Evolutionary conservation across 1,139 yeast genomes (phyloP).

Genomic region (Yamadazyma diddensiae): DNA sequence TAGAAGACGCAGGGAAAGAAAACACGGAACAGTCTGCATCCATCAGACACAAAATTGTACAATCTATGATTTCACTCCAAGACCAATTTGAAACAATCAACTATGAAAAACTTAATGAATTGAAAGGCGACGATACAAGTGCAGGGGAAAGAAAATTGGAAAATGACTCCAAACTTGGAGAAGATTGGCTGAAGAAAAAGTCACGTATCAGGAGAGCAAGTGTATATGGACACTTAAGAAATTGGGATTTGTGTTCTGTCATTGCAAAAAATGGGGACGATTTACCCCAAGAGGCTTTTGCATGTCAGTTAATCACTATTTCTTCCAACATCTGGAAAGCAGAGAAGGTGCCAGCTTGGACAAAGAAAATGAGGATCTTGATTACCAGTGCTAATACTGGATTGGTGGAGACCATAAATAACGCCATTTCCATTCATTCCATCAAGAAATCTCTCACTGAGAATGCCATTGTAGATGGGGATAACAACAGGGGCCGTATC

Average conservation of each 20-base stretch:
- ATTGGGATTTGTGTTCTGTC: slow-evolving; percentile 94
- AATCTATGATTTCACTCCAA: slow-evolving; percentile 86
- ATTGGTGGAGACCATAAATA: slow-evolving; percentile 90
- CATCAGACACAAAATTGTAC: slow-evolving; percentile 73
- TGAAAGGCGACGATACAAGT: slow-evolving; percentile 31
- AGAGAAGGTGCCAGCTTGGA: slow-evolving; percentile 74
- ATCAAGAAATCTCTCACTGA: slow-evolving; percentile 88
- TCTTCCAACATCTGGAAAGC: slow-evolving; percentile 82
- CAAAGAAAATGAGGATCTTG: slow-evolving; percentile 85
- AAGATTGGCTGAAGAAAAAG: slow-evolving; percentile 85
- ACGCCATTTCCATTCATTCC: slow-evolving; percentile 90
- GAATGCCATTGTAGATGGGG: slow-evolving; percentile 62
- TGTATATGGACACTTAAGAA: slow-evolving; percentile 76
- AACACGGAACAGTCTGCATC: slow-evolving; percentile 72
- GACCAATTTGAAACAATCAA: slow-evolving; percentile 53
- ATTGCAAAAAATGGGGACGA: slow-evolving; percentile 97
- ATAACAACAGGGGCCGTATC: slow-evolving; percentile 63
- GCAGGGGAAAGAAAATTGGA: slow-evolving; percentile 93
- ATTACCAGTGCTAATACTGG: slow-evolving; percentile 91
- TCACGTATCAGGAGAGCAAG: slow-evolving; percentile 75
- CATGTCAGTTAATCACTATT: slow-evolving; percentile 86
- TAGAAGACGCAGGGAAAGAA: slow-evolving; percentile 68
- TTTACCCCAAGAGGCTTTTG: slow-evolving; percentile 94
- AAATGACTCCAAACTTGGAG: slow-evolving; percentile 88
- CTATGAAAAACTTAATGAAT: slow-evolving; percentile 47